Percentiles rank a stretch among this genome's conserved stretches.
Evolutionary conservation across 1,139 yeast species (phyloP).

Genomic region (Trichomonascaceae sp.): DNA sequence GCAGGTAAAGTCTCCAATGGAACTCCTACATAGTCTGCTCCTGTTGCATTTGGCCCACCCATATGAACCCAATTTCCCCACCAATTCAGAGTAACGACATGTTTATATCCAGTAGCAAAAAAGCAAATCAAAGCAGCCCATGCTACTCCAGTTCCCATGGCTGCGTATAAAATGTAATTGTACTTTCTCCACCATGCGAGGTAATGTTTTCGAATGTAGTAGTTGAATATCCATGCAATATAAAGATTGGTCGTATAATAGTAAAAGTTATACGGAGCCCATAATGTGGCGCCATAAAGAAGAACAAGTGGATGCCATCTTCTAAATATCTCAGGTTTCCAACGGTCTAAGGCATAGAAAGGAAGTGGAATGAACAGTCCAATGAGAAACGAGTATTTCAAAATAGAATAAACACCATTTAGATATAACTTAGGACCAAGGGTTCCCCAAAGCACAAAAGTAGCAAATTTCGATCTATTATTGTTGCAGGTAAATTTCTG

Average conservation of each 20-base stretch:
- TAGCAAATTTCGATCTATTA: conserved; percentile 38
- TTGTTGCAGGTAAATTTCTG: conserved; percentile 30
- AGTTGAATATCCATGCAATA: conserved; percentile 46
- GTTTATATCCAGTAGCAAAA: conserved; percentile 45
- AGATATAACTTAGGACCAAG: conserved; percentile 56
- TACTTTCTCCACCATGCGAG: conserved; percentile 41
- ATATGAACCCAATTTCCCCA: conserved; percentile 49
- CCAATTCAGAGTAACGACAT: conserved; percentile 39
- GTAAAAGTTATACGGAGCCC: conserved; percentile 39
- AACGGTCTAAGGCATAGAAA: conserved; percentile 33
- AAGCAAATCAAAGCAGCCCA: conserved; percentile 45
- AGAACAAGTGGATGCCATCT: conserved; percentile 44
- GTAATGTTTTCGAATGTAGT: conserved; percentile 43
- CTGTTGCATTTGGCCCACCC: conserved; percentile 39
- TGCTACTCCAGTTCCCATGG: conserved; percentile 45
- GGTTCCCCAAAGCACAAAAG: conserved; percentile 17
- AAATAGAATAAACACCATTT: conserved; percentile 33
- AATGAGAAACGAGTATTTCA: conserved; percentile 34
- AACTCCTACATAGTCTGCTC: conserved; percentile 32
- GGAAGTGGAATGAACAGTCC: conserved; percentile 40
- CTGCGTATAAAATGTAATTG: conserved; percentile 49
- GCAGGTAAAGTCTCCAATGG: conserved; percentile 16
- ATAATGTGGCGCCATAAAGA: conserved; percentile 44
- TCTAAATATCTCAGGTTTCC: conserved; percentile 1
- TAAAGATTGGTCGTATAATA: conserved; percentile 51